Percentiles rank a stretch among this genome's conserved stretches.
Conservation (phyloP, 2,329 filamentous ascomycete genomes). For the Rhexocercosporidium sp. region DNA sequence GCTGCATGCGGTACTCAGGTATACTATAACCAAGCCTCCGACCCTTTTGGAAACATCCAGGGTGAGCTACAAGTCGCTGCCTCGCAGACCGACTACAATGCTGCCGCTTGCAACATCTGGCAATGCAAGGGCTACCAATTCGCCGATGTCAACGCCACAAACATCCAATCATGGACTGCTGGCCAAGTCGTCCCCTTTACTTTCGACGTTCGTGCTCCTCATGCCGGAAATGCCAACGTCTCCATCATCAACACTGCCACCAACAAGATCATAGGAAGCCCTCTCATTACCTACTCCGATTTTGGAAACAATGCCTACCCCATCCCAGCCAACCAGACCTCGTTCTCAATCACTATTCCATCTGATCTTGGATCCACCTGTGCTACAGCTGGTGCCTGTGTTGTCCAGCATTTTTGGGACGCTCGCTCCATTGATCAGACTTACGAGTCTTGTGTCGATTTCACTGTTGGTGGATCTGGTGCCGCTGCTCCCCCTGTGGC, state of each 20-base stretch:
- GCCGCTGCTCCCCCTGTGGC: neutral
- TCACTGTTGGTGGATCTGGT: slow-evolving; percentile 39
- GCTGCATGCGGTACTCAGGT: slow-evolving; percentile 51
- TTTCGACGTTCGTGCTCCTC: slow-evolving; percentile 52
- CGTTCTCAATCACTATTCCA: slow-evolving; percentile 60
- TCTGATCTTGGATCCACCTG: slow-evolving; percentile 47
- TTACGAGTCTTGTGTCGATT: slow-evolving; percentile 62
- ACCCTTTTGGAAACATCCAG: slow-evolving; percentile 43
- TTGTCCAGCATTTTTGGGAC: slow-evolving; percentile 62
- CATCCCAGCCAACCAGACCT: slow-evolving; percentile 51
- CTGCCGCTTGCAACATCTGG: slow-evolving; percentile 47
- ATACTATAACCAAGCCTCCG: slow-evolving; percentile 42
- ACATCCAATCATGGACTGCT: slow-evolving; percentile 49
- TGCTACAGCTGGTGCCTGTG: slow-evolving; percentile 34
- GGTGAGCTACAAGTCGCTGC: slow-evolving; percentile 44
- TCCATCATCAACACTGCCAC: slow-evolving; percentile 55
- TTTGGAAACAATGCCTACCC: slow-evolving; percentile 54
- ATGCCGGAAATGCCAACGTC: slow-evolving; percentile 60
- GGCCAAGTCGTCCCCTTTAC: slow-evolving; percentile 52
- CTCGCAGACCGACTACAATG: slow-evolving; percentile 40
- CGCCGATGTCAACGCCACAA: slow-evolving; percentile 47
- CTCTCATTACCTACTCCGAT: slow-evolving; percentile 52
- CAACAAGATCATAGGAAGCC: slow-evolving; percentile 54
- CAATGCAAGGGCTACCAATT: slow-evolving; percentile 56
- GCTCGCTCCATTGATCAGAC: slow-evolving; percentile 56